Evolutionary conservation across 2,329 filamentous ascomycete genomes (phyloP).

Genomic region (Fusarium sp.): DNA sequence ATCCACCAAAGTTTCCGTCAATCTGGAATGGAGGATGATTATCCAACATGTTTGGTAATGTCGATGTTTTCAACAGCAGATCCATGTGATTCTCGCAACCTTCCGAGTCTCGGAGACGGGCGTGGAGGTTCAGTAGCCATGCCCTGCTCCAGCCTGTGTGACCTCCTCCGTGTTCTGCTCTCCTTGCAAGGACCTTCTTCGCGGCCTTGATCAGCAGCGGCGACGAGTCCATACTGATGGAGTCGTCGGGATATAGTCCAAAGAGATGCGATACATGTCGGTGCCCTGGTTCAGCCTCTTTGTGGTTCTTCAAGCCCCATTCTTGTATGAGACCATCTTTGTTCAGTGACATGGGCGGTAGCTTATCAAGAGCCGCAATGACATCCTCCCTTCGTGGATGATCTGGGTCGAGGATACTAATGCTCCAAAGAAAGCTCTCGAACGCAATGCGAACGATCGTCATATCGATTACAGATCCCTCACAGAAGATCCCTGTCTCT

Average conservation of each 20-base stretch:
- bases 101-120: slow-evolving; percentile 48
- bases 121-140: slow-evolving; percentile 60
- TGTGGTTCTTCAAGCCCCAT: slow-evolving; percentile 50
- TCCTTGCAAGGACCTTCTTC: slow-evolving; percentile 40
- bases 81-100: slow-evolving; percentile 30
- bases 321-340: slow-evolving; percentile 48
- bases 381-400: slow-evolving; percentile 1
- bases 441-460: slow-evolving; percentile 33
- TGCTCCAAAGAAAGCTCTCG: slow-evolving; percentile 33
- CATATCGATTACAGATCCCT: slow-evolving; percentile 41
- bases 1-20: slow-evolving; percentile 44
- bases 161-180: slow-evolving; percentile 50
- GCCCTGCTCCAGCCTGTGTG: slow-evolving; percentile 63
- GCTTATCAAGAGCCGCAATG: neutral
- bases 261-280: slow-evolving; percentile 62
- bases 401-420: slow-evolving; percentile 12
- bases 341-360: slow-evolving; percentile 28
- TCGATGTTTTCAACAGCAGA: slow-evolving; percentile 23
- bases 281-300: slow-evolving; percentile 57
- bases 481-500: slow-evolving; percentile 33
- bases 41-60: slow-evolving; percentile 31
- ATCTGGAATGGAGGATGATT: slow-evolving; percentile 44
- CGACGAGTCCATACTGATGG: slow-evolving; percentile 26
- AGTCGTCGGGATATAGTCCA: slow-evolving; percentile 56
- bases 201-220: slow-evolving; percentile 43